Percentiles rank a stretch among this genome's conserved stretches.
Evolutionary conservation across 2,329 filamentous ascomycete genomes (phyloP).

Genomic region (Elsinoe arachidis): DNA sequence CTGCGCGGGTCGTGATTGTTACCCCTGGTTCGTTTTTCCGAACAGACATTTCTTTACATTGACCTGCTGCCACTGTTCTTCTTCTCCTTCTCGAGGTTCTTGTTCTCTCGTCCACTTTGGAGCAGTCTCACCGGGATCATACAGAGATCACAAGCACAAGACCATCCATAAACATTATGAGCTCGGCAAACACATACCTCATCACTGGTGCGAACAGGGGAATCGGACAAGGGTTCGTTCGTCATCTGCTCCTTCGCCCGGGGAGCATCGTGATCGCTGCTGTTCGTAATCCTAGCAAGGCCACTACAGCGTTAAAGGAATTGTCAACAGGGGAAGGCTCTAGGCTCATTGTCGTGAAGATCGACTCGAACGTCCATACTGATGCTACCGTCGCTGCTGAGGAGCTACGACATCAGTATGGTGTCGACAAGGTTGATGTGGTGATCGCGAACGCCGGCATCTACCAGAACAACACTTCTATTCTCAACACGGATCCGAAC

Average conservation of each 20-base stretch:
- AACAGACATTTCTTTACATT: too few relatives aligned
- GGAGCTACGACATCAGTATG: conserved; percentile 21
- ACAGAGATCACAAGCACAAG: neutral
- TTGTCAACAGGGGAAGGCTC: conserved; percentile 32
- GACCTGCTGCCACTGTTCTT: too few relatives aligned
- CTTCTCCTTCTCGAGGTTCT: too few relatives aligned
- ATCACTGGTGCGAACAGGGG: conserved; percentile 31
- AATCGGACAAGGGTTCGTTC: conserved; percentile 30
- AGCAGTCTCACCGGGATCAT: neutral
- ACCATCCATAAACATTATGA: neutral
- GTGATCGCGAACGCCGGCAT: conserved; percentile 20
- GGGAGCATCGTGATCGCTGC: conserved; percentile 23
- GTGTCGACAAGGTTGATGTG: conserved; percentile 22
- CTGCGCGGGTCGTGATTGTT: too few relatives aligned
- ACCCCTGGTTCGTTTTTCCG: too few relatives aligned
- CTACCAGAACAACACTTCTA: neutral
- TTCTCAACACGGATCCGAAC: conserved; percentile 19
- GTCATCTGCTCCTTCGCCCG: conserved; percentile 22
- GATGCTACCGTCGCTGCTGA: conserved; percentile 27
- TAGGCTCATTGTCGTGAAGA: conserved; percentile 34
- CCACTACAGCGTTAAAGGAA: neutral
- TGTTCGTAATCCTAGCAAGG: conserved; percentile 27
- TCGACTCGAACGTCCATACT: conserved; percentile 32
- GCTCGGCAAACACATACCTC: conserved; percentile 20
- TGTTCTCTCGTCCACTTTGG: too few relatives aligned